These are phyloP conservation scores for Aureobasidium pullulans DNA, from an alignment of 2,329 filamentous ascomycete species.

Conservation along the genomic window DNA sequence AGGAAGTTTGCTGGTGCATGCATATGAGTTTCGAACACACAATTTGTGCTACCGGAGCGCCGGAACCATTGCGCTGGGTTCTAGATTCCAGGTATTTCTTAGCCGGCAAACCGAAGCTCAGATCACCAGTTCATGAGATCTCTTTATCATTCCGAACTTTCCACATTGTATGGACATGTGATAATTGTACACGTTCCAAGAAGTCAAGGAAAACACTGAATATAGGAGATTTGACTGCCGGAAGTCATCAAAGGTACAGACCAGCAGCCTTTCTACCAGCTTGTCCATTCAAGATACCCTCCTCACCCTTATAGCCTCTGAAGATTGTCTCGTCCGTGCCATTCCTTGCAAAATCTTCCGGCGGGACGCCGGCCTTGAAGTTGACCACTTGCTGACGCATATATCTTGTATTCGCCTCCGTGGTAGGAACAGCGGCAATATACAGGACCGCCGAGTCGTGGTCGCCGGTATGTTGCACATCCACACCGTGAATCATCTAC, in stretches of 20 bases:
- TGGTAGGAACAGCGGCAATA: neutral
- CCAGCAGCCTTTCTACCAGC: neutral
- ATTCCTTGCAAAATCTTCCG: neutral
- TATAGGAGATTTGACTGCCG: no score
- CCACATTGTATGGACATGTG: no score
- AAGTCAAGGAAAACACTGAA: no score
- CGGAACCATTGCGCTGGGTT: no score
- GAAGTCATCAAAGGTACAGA: neutral
- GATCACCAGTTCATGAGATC: no score
- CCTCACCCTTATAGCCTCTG: neutral
- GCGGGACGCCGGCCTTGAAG: neutral
- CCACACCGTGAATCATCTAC: conserved; percentile 10
- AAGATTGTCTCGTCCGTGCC: neutral
- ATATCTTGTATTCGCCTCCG: neutral
- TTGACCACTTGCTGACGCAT: neutral
- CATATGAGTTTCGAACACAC: no score
- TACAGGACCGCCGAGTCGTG: conserved; percentile 2
- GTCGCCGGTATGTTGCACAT: neutral
- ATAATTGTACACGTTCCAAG: no score
- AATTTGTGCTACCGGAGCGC: no score
- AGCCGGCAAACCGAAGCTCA: no score
- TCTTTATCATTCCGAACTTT: no score
- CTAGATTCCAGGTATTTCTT: no score
- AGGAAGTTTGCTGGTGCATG: no score
- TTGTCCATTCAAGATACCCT: neutral